Evolutionary conservation across 306 rosid species (phyloP).

Genomic region (Abrus precatorius): DNA sequence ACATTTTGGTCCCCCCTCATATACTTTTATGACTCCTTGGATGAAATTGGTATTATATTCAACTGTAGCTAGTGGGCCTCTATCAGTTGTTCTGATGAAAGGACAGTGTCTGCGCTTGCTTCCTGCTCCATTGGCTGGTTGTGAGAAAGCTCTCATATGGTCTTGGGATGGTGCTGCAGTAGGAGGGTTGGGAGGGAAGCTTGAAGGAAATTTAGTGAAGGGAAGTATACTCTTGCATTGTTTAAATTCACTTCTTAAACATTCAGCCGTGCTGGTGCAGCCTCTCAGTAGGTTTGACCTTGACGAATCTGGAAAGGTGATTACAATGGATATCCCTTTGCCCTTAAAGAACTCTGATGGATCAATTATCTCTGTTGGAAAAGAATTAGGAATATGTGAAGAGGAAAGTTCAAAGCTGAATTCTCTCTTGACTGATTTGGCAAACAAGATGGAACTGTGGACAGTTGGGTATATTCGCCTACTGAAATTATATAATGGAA

Average conservation of each 20-base stretch:
- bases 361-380: constrained; percentile 67
- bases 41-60: constrained; percentile 91
- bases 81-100: constrained; percentile 95
- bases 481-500: constrained; percentile 75
- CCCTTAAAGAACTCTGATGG: constrained; percentile 91
- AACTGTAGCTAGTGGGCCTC: constrained; percentile 80
- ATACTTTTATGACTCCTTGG: constrained; percentile 97
- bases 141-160: constrained; percentile 97
- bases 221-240: constrained; percentile 90
- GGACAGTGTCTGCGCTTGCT: constrained; percentile 93
- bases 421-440: constrained; percentile 68
- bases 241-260: constrained; percentile 85
- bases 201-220: constrained; percentile 85
- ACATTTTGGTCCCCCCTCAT: constrained; percentile 96
- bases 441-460: constrained; percentile 74
- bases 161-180: constrained; percentile 94
- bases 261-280: constrained; percentile 92
- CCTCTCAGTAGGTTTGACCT: constrained; percentile 90
- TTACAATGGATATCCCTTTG: constrained; percentile 88
- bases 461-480: constrained; percentile 94
- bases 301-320: constrained; percentile 73
- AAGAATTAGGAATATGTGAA: constrained; percentile 72
- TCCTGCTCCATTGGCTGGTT: constrained; percentile 98
- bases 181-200: constrained; percentile 96
- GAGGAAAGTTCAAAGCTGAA: constrained; percentile 71